Evolutionary conservation across 139 green algal genomes (phyloP).

Genomic region (Volvox reticuliferus): DNA sequence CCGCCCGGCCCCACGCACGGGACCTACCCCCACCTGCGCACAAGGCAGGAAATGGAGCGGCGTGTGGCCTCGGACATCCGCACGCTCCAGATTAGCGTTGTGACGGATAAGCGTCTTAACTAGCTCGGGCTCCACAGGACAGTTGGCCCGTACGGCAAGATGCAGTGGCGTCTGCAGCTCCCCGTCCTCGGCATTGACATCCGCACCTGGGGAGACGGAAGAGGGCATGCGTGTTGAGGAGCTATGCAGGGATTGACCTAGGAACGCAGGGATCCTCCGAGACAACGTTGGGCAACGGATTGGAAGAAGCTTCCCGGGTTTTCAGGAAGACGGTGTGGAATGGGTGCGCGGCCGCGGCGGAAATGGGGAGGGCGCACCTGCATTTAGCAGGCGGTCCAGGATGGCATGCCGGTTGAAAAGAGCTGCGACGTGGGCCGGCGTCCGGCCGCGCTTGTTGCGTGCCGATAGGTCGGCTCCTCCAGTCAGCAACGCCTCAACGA

Average conservation of each 20-base stretch:
- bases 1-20: background rate
- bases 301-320: too few relatives aligned
- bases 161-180: conserved; percentile 42
- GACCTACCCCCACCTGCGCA: conserved; percentile 26
- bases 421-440: conserved; percentile 46
- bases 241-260: background rate
- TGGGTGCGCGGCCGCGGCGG: too few relatives aligned
- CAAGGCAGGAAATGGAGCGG: conserved; percentile 29
- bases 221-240: background rate
- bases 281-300: too few relatives aligned
- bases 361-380: conserved; percentile 22
- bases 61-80: background rate
- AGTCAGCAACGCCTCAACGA: conserved; percentile 44
- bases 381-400: conserved; percentile 51
- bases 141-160: conserved; percentile 7
- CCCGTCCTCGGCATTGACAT: conserved; percentile 20
- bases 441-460: conserved; percentile 50
- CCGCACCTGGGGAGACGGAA: background rate
- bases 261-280: too few relatives aligned
- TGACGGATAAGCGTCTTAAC: conserved; percentile 48
- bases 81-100: background rate
- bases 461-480: conserved; percentile 49
- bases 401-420: conserved; percentile 50
- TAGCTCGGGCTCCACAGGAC: conserved; percentile 38
- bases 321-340: background rate